Conservation (phyloP, 2,329 filamentous ascomycete genomes). For the Didymella lethalis region DNA sequence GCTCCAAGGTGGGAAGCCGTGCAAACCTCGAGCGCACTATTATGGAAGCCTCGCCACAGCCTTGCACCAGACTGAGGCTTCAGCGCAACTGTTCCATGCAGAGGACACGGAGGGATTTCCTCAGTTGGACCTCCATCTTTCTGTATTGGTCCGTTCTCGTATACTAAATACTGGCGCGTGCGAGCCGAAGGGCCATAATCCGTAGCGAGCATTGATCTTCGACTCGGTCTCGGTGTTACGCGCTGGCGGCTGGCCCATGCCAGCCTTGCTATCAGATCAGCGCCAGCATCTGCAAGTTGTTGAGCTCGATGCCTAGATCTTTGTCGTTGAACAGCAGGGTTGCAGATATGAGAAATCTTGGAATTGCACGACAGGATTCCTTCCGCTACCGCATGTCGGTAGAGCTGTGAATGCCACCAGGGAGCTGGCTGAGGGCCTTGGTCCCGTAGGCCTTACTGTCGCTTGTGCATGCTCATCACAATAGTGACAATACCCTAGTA, state of each 20-base stretch:
- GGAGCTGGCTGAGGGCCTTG: background rate
- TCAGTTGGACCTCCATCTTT: constrained; percentile 3
- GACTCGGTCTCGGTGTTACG: constrained; percentile 2
- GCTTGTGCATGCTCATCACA: constrained; percentile 14
- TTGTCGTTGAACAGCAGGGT: background rate
- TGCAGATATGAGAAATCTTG: background rate
- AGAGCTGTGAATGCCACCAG: background rate
- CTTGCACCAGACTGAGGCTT: background rate
- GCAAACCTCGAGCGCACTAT: background rate
- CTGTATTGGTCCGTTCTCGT: constrained; percentile 1
- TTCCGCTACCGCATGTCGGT: background rate
- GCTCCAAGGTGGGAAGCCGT: background rate
- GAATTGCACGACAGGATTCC: background rate
- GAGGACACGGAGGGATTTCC: constrained; percentile 1
- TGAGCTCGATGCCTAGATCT: constrained; percentile 11
- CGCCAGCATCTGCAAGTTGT: background rate
- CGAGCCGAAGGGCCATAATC: constrained; percentile 4
- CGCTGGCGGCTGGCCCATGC: background rate
- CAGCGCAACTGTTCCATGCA: background rate
- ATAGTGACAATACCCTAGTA: constrained; percentile 6
- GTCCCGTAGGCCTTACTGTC: constrained; percentile 3
- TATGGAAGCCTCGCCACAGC: constrained; percentile 1
- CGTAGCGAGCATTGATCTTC: constrained; percentile 12
- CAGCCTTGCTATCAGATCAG: constrained; percentile 20
- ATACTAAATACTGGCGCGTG: background rate